Evolutionary conservation across 176 grass and related monocot species (phyloP), one percentile per base, ranked within the genome.

Genomic region (Oryza meridionalis): DNA sequence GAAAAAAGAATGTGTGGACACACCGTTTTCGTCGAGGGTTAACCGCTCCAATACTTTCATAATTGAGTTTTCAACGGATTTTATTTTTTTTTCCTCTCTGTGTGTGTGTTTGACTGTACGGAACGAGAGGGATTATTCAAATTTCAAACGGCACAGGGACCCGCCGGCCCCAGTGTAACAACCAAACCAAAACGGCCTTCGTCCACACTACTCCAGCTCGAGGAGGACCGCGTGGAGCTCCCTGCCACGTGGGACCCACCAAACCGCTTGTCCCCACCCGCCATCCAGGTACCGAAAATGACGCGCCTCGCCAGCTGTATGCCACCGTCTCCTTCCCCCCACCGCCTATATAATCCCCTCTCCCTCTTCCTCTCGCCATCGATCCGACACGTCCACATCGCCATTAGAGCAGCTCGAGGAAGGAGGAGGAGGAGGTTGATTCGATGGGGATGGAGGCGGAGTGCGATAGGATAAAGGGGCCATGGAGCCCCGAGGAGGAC

Each of bases 401-500:
- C 21, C 50, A 38, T 42, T 68, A 33, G 59, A 72, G 69, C 44
- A 46, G 44, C 44, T 12, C 10, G 44, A 46, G 44, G 44, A 15
- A 14, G 11, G 44, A 46, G 44, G 44, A 15, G 49, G 11, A 49
- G 11, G 46, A 49, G 10, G 4, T 51, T 5, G 46, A 17, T 45
- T 31, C 3, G 63, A 7, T 90, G 89, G 89, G 89, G 8, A 32
- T 5, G 70, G 84, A 84, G 76, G 25, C 75, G 70, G 81, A 87
- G 43, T 87, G 81, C 76, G 88, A 90, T 62, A 79, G 92, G 92
- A 98, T 95, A 75, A 98, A 95, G 77, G 96, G 96, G 0, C 96
- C 96, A 0, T 98, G 96, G 96, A 98, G 96, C 71, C 93, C 96
- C 2, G 96, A 98, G 89, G 96, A 98, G 69, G 93, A 98, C 82